phyloP scores from a whole-genome alignment of 2,329 filamentous ascomycete genomes.

The Amesomyces nigricolor region DNA sequence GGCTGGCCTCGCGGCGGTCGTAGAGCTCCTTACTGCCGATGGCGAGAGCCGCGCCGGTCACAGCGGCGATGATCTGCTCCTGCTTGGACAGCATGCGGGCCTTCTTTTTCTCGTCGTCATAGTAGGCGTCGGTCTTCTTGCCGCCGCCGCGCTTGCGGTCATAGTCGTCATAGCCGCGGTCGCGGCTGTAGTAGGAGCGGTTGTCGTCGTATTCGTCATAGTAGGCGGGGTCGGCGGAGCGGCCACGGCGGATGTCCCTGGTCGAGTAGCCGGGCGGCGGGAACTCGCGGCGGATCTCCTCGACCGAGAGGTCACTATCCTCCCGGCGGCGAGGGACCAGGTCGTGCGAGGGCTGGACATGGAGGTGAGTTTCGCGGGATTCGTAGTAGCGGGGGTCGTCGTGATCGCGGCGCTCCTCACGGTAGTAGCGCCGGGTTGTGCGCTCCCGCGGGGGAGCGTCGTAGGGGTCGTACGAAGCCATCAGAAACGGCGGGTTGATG shows the following conservation, averaged over 20 bases:
- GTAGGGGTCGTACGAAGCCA: conserved; percentile 51
- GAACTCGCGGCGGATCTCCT: conserved; percentile 81
- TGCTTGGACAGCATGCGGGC: conserved; percentile 54
- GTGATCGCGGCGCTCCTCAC: conserved; percentile 49
- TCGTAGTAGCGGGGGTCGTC: conserved; percentile 51
- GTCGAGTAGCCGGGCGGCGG: conserved; percentile 59
- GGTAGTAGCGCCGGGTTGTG: conserved; percentile 44
- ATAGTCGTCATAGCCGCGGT: conserved; percentile 43
- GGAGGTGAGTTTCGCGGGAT: conserved; percentile 44
- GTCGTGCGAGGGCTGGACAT: conserved; percentile 43
- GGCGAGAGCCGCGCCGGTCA: conserved; percentile 58
- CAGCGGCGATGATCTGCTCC: conserved; percentile 61
- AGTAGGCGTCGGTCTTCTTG: conserved; percentile 46
- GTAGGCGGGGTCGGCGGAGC: conserved; percentile 57
- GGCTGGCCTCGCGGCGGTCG: conserved; percentile 54
- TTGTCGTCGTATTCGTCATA: conserved; percentile 53
- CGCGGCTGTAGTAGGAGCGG: conserved; percentile 35
- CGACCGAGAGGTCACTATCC: conserved; percentile 68
- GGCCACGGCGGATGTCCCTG: conserved; percentile 52
- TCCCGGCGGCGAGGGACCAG: conserved; percentile 58
- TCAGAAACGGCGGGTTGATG: conserved; percentile 22
- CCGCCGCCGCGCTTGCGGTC: conserved; percentile 37
- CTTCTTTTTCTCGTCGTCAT: conserved; percentile 50
- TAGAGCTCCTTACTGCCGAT: conserved; percentile 61
- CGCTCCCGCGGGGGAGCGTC: conserved; percentile 42